Conservation (phyloP, 2,329 filamentous ascomycete genomes). For the Sporothrix brunneoviolacea region DNA sequence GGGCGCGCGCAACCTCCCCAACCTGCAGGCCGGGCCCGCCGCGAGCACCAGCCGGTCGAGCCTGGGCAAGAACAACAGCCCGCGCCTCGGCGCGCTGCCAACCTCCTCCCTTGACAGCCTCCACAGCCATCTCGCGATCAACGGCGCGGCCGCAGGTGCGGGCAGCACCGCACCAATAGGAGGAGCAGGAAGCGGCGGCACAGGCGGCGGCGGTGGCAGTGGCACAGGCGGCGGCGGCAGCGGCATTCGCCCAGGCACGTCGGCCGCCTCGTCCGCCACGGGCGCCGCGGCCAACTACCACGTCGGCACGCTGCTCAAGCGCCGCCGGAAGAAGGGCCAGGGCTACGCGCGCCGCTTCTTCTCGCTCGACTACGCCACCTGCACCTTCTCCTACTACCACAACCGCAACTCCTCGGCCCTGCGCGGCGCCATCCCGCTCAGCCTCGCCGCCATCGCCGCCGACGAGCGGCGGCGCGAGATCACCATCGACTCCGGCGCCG, state of each 20-base stretch:
- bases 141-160: constrained; percentile 41
- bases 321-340: constrained; percentile 86
- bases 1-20: constrained; percentile 62
- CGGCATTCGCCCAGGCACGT: not conserved
- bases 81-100: constrained; percentile 27
- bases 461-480: constrained; percentile 87
- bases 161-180: too few species aligned
- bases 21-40: constrained; percentile 38
- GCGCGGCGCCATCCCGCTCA: constrained; percentile 85
- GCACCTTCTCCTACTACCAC: constrained; percentile 93
- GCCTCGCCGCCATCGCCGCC: constrained; percentile 81
- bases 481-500: constrained; percentile 91
- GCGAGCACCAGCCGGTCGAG: constrained; percentile 43
- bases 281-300: constrained; percentile 54
- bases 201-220: constrained; percentile 16
- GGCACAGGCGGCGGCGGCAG: not conserved
- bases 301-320: constrained; percentile 80
- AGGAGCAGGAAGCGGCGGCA: constrained; percentile 46
- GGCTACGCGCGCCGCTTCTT: constrained; percentile 92
- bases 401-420: constrained; percentile 89
- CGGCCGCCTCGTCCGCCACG: not conserved
- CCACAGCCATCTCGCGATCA: constrained; percentile 42
- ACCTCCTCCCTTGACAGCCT: constrained; percentile 57
- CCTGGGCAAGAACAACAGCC: constrained; percentile 41
- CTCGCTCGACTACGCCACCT: constrained; percentile 89